These are phyloP conservation scores for Xylariaceae sp. DNA, from an alignment of 2,329 filamentous ascomycete species.

Conservation along the genomic window DNA sequence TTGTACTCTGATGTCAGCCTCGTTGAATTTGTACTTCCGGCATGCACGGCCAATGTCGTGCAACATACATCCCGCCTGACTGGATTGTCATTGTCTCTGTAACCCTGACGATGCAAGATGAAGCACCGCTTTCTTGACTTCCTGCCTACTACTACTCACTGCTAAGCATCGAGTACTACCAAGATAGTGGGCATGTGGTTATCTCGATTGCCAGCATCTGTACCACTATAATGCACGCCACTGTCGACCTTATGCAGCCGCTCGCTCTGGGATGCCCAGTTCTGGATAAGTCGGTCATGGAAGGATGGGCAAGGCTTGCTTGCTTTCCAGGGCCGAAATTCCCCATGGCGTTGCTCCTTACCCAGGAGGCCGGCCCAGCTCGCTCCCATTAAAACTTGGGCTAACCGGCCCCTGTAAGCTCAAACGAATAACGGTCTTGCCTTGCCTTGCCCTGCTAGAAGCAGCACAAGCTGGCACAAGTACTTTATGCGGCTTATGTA, in stretches of 20 bases:
- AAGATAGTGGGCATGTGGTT: background rate
- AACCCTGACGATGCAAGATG: conserved; percentile 20
- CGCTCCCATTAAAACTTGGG: no score
- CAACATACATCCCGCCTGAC: conserved; percentile 25
- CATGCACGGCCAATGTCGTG: conserved; percentile 22
- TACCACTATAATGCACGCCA: no score
- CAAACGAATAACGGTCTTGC: background rate
- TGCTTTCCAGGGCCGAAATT: conserved; percentile 5
- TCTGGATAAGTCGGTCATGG: conserved; percentile 10
- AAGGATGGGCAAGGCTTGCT: background rate
- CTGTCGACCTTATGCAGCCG: background rate
- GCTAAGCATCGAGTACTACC: background rate
- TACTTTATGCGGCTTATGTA: no score
- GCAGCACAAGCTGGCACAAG: no score
- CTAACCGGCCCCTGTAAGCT: no score
- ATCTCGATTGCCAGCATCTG: background rate
- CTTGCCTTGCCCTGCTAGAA: background rate
- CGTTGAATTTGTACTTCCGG: conserved; percentile 26
- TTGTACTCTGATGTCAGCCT: no score
- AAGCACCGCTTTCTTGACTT: background rate
- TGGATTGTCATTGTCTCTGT: conserved; percentile 23
- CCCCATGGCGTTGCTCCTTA: background rate
- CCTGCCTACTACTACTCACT: background rate
- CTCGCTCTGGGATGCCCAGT: conserved; percentile 9
- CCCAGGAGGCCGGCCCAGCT: background rate